phyloP scores from a whole-genome alignment of 2,329 filamentous ascomycete species.

The Exophiala spinifera region DNA sequence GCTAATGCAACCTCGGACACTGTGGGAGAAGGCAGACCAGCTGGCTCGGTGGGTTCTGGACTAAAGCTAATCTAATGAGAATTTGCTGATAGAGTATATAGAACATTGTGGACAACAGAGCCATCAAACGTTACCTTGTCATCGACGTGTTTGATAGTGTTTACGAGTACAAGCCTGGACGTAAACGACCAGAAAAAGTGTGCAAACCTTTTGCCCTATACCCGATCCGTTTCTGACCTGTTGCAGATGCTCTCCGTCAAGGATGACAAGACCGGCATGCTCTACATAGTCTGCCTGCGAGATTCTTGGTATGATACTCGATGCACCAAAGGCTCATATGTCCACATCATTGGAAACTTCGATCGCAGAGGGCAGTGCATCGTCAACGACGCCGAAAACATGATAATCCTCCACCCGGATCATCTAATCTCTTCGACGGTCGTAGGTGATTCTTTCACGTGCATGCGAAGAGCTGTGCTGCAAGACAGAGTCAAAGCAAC shows the following conservation, averaged over 20 bases:
- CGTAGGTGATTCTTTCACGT: slow-evolving; percentile 93
- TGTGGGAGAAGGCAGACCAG: slow-evolving; percentile 57
- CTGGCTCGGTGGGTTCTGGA: slow-evolving; percentile 16
- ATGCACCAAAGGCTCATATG: slow-evolving; percentile 69
- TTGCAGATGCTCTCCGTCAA: slow-evolving; percentile 74
- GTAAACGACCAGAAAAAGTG: slow-evolving; percentile 69
- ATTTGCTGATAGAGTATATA: slow-evolving; percentile 67
- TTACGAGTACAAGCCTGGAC: slow-evolving; percentile 63
- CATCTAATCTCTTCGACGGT: slow-evolving; percentile 93
- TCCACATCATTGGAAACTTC: slow-evolving; percentile 83
- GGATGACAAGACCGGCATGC: slow-evolving; percentile 66
- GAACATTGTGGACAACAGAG: slow-evolving; percentile 58
- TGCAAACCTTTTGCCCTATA: slow-evolving; percentile 24
- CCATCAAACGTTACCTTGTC: slow-evolving; percentile 84
- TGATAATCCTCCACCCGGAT: slow-evolving; percentile 90
- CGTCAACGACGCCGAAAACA: slow-evolving; percentile 75
- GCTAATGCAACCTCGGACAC: slow-evolving; percentile 62
- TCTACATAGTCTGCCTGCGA: slow-evolving; percentile 70
- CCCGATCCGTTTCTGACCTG: slow-evolving; percentile 19
- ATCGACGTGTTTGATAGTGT: slow-evolving; percentile 68
- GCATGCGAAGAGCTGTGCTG: slow-evolving; percentile 83
- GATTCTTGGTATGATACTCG: slow-evolving; percentile 84
- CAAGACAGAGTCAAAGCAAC: slow-evolving; percentile 94
- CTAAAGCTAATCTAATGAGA: slow-evolving; percentile 45
- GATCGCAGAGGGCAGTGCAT: slow-evolving; percentile 68